Evolutionary conservation across 306 rosid species (phyloP).

Genomic region (Pachyrhizus erosus): DNA sequence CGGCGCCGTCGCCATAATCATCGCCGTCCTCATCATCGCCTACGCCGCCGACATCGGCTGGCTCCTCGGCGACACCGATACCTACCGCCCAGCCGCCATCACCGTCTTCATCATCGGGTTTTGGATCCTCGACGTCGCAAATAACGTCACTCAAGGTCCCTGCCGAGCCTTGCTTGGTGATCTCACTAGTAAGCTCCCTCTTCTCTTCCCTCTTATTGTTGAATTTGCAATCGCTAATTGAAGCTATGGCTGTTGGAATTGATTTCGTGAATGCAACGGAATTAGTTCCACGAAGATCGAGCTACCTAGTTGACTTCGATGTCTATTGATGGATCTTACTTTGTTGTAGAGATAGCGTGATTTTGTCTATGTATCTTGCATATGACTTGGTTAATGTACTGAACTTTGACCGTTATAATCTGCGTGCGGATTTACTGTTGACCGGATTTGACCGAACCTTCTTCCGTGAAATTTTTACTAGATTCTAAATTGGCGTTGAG

Average conservation of each 20-base stretch:
- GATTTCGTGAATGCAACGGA: background rate
- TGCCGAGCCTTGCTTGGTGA: slow-evolving; percentile 89
- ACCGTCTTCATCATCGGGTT: slow-evolving; percentile 71
- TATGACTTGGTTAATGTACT: background rate
- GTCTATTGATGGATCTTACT: background rate
- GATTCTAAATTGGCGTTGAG: background rate
- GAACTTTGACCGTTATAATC: slow-evolving; percentile 4
- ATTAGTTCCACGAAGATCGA: background rate
- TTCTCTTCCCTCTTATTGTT: background rate
- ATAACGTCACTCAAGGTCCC: slow-evolving; percentile 88
- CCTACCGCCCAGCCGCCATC: slow-evolving; percentile 67
- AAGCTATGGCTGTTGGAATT: background rate
- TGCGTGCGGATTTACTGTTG: background rate
- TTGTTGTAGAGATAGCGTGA: background rate
- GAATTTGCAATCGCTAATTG: slow-evolving; percentile 8
- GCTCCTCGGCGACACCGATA: slow-evolving; percentile 65
- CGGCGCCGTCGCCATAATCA: slow-evolving; percentile 63
- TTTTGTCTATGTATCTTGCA: no score
- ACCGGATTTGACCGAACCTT: background rate
- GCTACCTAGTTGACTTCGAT: slow-evolving; percentile 38
- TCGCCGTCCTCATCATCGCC: slow-evolving; percentile 74
- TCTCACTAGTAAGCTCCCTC: slow-evolving; percentile 71
- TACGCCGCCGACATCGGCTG: slow-evolving; percentile 87
- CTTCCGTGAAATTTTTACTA: background rate
- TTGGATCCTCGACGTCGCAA: slow-evolving; percentile 88